phyloP scores from a whole-genome alignment of 2,329 filamentous ascomycete species.

The Phialocephala sp. region DNA sequence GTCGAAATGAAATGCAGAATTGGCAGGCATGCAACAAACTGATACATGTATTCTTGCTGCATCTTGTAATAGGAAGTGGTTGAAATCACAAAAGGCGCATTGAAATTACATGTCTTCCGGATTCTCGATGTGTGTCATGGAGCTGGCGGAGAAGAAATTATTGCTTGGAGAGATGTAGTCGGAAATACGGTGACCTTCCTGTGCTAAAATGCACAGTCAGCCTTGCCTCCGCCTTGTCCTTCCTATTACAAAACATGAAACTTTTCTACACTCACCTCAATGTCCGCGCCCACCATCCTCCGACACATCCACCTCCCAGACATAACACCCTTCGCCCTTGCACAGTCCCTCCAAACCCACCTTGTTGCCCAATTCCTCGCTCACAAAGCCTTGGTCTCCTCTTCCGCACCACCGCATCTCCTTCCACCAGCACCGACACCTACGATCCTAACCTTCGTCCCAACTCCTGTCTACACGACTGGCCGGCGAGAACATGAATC shows the following conservation, averaged over 20 bases:
- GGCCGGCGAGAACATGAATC: constrained; percentile 75
- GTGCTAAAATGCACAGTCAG: not conserved
- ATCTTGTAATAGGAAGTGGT: not conserved
- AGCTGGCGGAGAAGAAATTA: not conserved
- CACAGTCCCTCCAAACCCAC: constrained; percentile 60
- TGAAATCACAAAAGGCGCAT: not conserved
- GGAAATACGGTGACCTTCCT: not conserved
- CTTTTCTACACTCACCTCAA: constrained; percentile 9
- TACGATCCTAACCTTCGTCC: constrained; percentile 81
- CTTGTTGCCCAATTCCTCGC: constrained; percentile 63
- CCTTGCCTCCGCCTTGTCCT: constrained; percentile 12
- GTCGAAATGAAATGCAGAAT: not conserved
- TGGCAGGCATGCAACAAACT: not conserved
- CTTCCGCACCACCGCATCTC: constrained; percentile 39
- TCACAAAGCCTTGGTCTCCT: constrained; percentile 54
- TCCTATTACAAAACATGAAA: not conserved
- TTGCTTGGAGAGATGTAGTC: too few relatives aligned
- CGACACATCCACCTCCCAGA: constrained; percentile 64
- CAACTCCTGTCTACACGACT: constrained; percentile 84
- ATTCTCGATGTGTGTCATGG: not conserved
- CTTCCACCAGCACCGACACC: constrained; percentile 57
- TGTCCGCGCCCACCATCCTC: constrained; percentile 44
- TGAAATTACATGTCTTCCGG: not conserved
- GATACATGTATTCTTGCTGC: not conserved
- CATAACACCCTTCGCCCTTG: constrained; percentile 59